Evolutionary conservation across 352 stramenopile genomes (phyloP), one percentile per base, ranked within the genome.

Genomic region (Phytopythium ostracodes): DNA sequence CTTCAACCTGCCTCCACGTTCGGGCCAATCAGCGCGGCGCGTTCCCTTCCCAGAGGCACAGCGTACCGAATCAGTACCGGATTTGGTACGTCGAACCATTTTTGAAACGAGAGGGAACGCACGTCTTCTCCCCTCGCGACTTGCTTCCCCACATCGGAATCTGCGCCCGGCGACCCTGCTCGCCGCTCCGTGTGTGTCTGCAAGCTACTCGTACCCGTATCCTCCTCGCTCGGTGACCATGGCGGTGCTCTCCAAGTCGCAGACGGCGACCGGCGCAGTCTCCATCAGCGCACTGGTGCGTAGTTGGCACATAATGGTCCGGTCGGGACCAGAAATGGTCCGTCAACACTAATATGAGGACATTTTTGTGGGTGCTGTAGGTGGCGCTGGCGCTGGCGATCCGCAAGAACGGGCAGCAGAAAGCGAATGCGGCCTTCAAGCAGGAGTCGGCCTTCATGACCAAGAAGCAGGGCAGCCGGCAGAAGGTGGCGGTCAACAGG

Each of bases 391-490:
- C 81, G 29, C 65, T 92, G 14, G 81, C 74, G 17, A 91, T 92
- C 63, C 84, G 79, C 44, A 65, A 87, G 57, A 71, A 88, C 57
- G 84, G 84, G 3, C 79, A 85, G 29, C 75, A 80, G 50, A 71
- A 72, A 12, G 76, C 81, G 11, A 84, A 80, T 60, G 71, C 63
- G 5, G 79, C 68, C 33, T 76, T 81, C 44, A 55, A 58, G 5
- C 52, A 78, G 36, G 77, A 92, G 54, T 91, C 83, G 49, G 71
- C 88, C 63, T 91, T 85, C 59, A 88, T 88, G 70, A 88, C 77
- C 40, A 88, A 89, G 68, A 89, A 89, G 65, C 73, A 87, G 17
- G 81, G 77, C 56, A 82, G 69, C 56, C 75, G 78, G n/a, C 72
- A 88, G 22, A 83, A 79, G 33, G 79, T 89, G 59, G 81, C 81